Evolutionary conservation across 2,329 filamentous ascomycete genomes (phyloP), one percentile per base, ranked within the genome.

Genomic region (Setomelanomma holmii): DNA sequence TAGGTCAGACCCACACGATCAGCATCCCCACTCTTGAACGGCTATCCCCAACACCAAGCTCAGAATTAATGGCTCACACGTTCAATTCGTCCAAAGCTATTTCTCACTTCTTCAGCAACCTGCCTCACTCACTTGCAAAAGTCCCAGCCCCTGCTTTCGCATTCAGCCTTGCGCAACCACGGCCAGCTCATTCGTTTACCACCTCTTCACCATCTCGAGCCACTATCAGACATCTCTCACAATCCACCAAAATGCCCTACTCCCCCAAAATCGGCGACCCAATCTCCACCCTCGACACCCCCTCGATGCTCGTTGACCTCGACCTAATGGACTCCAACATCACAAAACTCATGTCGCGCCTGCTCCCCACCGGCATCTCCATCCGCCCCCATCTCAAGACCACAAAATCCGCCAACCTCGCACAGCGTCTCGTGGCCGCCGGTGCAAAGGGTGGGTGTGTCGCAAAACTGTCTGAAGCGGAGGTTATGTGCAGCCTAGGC

Each of bases 301-400:
- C 82, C 1, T 83, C 80, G 45, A 84, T 84, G 80, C 76, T 84
- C 39, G 81, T 83, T 40, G 78, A 84, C 45, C 75, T 84, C 8
- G 76, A 80, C 49, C 66, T 80, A 4, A 81, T 83, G 78, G 80
- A 84, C 51, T 56, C 68, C 56, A 84, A 84, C 64, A 79, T 84
- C 56, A 55, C 70, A 10, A 80, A 78, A 27, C 73, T 83, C 10
- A 76, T 82, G 65, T 60, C 63, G 11, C 71, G 67, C 6, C 76
- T 84, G 0, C 69, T 80, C 0, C 79, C 80, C 5, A 79, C 78
- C 0, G 79, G 79, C 0, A 59, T 78, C 19, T 66, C 70, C 47
- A 78, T 82, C 54, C 77, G 81, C 2, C 81, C 81, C 0, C 81
- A 83, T 48, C 74, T 81, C n/a, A 83, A 83, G 59, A 83, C 81